Evolutionary conservation across 169 alveolate species (phyloP).

Genomic region (Plasmodium adleri): DNA sequence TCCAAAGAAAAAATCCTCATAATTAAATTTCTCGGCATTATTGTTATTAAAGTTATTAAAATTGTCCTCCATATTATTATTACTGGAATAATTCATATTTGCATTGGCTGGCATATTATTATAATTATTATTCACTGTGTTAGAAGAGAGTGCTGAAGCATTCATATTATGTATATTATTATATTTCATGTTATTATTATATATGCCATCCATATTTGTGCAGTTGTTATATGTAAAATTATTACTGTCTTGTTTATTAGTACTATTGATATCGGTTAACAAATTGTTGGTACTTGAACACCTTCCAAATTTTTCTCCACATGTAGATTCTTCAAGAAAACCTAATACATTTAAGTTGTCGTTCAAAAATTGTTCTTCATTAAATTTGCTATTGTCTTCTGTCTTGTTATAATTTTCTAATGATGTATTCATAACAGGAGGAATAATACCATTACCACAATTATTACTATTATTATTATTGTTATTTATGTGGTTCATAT

Average conservation of each 20-base stretch:
- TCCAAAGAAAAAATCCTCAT: conserved; percentile 43
- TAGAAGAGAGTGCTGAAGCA: too few species aligned
- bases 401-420: conserved; percentile 14
- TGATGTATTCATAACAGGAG: background rate
- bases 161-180: too few species aligned
- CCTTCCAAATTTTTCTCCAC: conserved; percentile 36
- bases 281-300: background rate
- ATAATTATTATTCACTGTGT: background rate
- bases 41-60: conserved; percentile 5
- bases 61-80: conserved; percentile 35
- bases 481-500: too few species aligned
- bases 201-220: conserved; percentile 2
- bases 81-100: conserved; percentile 5
- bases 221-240: conserved; percentile 5
- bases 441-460: background rate
- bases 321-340: conserved; percentile 27
- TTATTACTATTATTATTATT: background rate
- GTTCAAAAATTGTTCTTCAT: conserved; percentile 58
- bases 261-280: background rate
- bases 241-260: conserved; percentile 8
- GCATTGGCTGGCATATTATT: conserved; percentile 6
- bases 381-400: conserved; percentile 32
- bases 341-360: conserved; percentile 44
- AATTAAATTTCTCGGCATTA: conserved; percentile 22
- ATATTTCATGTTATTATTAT: background rate